These are phyloP conservation scores for Cenchrus americanus DNA, from an alignment of 176 grass and related monocot genomes.

Conservation along the genomic window DNA sequence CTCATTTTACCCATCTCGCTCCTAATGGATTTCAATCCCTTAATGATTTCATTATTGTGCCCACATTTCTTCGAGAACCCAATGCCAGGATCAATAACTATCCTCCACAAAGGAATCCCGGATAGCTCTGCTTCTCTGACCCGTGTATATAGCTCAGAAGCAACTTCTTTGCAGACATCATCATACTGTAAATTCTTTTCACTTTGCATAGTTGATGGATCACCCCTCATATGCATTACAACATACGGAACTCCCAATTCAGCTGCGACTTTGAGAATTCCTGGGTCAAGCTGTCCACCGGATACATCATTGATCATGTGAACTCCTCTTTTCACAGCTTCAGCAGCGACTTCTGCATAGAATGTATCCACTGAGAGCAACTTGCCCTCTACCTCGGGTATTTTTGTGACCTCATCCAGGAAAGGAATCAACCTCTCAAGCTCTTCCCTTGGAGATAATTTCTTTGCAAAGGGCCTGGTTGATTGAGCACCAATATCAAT, in stretches of 20 bases:
- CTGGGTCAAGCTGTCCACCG: conserved; percentile 71
- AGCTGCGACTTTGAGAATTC: conserved; percentile 69
- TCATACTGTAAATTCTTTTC: conserved; percentile 72
- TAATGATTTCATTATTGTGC: conserved; percentile 67
- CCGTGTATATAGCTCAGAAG: conserved; percentile 63
- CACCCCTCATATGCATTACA: conserved; percentile 86
- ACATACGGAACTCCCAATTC: conserved; percentile 83
- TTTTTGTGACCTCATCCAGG: conserved; percentile 59
- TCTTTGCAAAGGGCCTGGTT: conserved; percentile 74
- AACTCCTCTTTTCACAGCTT: conserved; percentile 81
- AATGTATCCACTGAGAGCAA: conserved; percentile 85
- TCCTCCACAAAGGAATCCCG: conserved; percentile 85
- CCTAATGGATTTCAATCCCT: conserved; percentile 60
- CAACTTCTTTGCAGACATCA: conserved; percentile 73
- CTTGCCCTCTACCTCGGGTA: conserved; percentile 74
- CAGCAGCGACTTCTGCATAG: conserved; percentile 69
- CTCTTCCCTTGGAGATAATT: conserved; percentile 69
- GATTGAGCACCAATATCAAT: conserved; percentile 95
- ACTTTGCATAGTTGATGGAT: conserved; percentile 86
- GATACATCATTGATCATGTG: conserved; percentile 92
- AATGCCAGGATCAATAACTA: conserved; percentile 86
- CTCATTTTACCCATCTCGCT: conserved; percentile 65
- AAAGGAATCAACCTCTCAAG: conserved; percentile 80
- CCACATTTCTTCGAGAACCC: conserved; percentile 74
- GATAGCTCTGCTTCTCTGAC: conserved; percentile 66